Evolutionary conservation across 73 alveolate genomes (phyloP).

Genomic region (Diophrys sp.): DNA sequence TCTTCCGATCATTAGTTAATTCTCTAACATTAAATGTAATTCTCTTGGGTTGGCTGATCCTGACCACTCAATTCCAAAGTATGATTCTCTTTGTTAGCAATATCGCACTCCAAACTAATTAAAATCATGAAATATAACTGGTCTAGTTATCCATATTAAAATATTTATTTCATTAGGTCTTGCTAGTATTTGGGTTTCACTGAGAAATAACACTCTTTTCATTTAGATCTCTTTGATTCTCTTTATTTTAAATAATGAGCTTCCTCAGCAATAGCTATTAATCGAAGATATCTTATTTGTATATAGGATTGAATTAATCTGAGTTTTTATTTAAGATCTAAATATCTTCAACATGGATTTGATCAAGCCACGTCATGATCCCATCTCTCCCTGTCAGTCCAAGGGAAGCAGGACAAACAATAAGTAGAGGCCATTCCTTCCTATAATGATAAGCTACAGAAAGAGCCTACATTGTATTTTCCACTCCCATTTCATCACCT

Average conservation of each 20-base stretch:
- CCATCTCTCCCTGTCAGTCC: conserved; percentile 93
- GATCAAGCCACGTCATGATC: conserved; percentile 79
- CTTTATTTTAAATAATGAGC: conserved; percentile 74
- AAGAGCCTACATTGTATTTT: conserved; percentile 86
- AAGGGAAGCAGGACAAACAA: conserved; percentile 82
- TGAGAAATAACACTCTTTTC: conserved; percentile 67
- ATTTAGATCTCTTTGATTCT: conserved; percentile 67
- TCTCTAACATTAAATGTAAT: conserved; percentile 15
- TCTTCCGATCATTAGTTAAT: conserved; percentile 14
- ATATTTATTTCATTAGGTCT: conserved; percentile 80
- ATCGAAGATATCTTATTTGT: not conserved
- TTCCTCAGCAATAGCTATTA: conserved; percentile 61
- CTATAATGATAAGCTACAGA: conserved; percentile 67
- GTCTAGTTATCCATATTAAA: conserved; percentile 61
- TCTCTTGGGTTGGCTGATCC: conserved; percentile 14
- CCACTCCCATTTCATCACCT: conserved; percentile 97
- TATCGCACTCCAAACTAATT: conserved; percentile 67
- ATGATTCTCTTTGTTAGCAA: conserved; percentile 70
- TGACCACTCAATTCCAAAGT: conserved; percentile 17
- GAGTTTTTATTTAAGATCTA: conserved; percentile 70
- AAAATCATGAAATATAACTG: conserved; percentile 58
- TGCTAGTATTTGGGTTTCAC: conserved; percentile 88
- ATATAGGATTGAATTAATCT: conserved; percentile 68
- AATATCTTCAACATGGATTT: conserved; percentile 42
- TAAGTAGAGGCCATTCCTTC: conserved; percentile 91